Percentiles rank a stretch among this genome's conserved stretches.
Conservation (phyloP, 306 rosid species). For the Cicer arietinum region DNA sequence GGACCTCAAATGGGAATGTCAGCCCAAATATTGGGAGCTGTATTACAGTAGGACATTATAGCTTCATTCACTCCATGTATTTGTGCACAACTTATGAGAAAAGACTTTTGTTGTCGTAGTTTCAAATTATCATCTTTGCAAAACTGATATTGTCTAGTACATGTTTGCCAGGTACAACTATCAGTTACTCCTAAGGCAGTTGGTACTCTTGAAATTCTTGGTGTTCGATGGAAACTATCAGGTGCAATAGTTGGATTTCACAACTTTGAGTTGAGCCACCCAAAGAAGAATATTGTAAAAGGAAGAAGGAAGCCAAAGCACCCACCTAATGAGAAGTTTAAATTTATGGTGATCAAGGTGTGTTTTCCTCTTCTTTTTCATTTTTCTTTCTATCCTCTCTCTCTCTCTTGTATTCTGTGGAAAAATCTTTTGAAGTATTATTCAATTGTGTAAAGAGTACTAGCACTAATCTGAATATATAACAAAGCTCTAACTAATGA, state of each 20-base stretch:
- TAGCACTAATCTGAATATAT: slow-evolving; percentile 1
- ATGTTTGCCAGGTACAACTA: slow-evolving; percentile 79
- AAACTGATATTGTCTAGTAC: slow-evolving; percentile 37
- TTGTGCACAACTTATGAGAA: not conserved
- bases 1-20: too few relatives aligned
- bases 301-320: slow-evolving; percentile 61
- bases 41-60: slow-evolving; percentile 2
- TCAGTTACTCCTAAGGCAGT: slow-evolving; percentile 80
- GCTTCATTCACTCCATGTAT: not conserved
- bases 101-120: not conserved
- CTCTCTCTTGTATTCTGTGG: not conserved
- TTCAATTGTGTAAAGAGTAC: slow-evolving; percentile 1
- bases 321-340: slow-evolving; percentile 61
- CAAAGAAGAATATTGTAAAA: slow-evolving; percentile 62
- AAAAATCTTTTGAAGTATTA: not conserved
- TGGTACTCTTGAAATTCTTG: slow-evolving; percentile 81
- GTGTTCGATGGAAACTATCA: slow-evolving; percentile 89
- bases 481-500: not conserved
- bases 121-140: slow-evolving; percentile 24
- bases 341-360: slow-evolving; percentile 91
- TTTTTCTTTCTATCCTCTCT: not conserved
- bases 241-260: slow-evolving; percentile 78
- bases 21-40: too few relatives aligned
- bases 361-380: slow-evolving; percentile 25
- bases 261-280: slow-evolving; percentile 65